These are phyloP conservation scores for Fusarium sp. DNA, from an alignment of 2,329 filamentous ascomycete genomes.

Conservation along the genomic window DNA sequence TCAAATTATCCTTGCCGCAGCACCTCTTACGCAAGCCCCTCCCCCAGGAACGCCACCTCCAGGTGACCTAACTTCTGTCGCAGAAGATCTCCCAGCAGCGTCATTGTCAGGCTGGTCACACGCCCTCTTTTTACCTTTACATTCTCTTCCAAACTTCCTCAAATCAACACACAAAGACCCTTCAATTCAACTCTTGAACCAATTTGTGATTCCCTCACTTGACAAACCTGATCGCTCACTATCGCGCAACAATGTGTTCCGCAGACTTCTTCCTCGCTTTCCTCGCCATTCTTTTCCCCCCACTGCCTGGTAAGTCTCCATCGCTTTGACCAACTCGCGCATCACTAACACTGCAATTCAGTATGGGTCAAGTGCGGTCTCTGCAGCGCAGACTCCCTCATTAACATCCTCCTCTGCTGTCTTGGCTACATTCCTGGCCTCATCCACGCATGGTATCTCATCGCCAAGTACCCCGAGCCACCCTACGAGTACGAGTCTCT, in stretches of 20 bases:
- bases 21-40: slow-evolving; percentile 43
- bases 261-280: slow-evolving; percentile 72
- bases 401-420: slow-evolving; percentile 91
- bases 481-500: slow-evolving; percentile 77
- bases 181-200: slow-evolving; percentile 12
- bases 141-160: neutral
- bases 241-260: slow-evolving; percentile 62
- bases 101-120: slow-evolving; percentile 40
- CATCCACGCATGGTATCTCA: slow-evolving; percentile 98
- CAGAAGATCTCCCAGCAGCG: slow-evolving; percentile 28
- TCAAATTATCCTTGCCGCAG: neutral
- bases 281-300: slow-evolving; percentile 73
- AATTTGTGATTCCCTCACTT: neutral
- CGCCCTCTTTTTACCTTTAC: neutral
- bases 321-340: slow-evolving; percentile 12
- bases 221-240: neutral
- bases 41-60: slow-evolving; percentile 35
- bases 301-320: slow-evolving; percentile 68
- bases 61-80: slow-evolving; percentile 30
- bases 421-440: slow-evolving; percentile 87
- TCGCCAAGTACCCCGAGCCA: slow-evolving; percentile 85
- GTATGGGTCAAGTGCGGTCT: slow-evolving; percentile 98
- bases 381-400: slow-evolving; percentile 90
- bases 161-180: slow-evolving; percentile 13
- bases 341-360: slow-evolving; percentile 50